Evolutionary conservation across 129 eudicot species (phyloP).

Genomic region (Lactuca saligna): DNA sequence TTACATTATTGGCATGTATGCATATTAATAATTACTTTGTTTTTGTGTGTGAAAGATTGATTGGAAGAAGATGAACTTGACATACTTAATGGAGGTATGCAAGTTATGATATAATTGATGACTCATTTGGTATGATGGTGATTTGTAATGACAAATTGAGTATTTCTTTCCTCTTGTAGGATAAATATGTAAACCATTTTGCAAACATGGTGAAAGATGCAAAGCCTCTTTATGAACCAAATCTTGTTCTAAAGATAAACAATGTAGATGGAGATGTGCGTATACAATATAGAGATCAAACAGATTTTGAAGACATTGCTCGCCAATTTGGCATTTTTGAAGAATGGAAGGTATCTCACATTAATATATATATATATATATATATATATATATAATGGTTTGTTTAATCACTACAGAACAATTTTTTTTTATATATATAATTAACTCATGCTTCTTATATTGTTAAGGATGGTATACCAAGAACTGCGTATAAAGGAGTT

Average conservation of each 20-base stretch:
- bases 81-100: conserved; percentile 87
- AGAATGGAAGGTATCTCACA: conserved; percentile 95
- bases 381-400: too few relatives aligned
- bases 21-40: conserved; percentile 9
- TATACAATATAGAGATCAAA: conserved; percentile 65
- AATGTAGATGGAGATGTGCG: conserved; percentile 80
- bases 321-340: conserved; percentile 91
- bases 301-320: conserved; percentile 74
- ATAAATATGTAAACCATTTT: conserved; percentile 66
- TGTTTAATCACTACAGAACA: too few relatives aligned
- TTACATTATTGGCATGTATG: conserved; percentile 1
- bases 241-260: conserved; percentile 52
- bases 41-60: conserved; percentile 53
- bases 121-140: not conserved
- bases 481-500: conserved; percentile 85
- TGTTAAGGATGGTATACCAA: conserved; percentile 39
- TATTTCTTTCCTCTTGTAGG: conserved; percentile 41
- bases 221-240: conserved; percentile 56
- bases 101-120: not conserved
- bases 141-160: not conserved
- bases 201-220: conserved; percentile 69
- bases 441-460: conserved; percentile 2
- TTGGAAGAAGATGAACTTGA: conserved; percentile 91
- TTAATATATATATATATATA: too few relatives aligned
- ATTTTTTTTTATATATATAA: not conserved